A percentile compares a stretch with the other conserved stretches of the same genome.
These are phyloP conservation scores for Metschnikowia drakensbergensis DNA, from an alignment of 805 yeast species.

Conservation along the genomic window DNA sequence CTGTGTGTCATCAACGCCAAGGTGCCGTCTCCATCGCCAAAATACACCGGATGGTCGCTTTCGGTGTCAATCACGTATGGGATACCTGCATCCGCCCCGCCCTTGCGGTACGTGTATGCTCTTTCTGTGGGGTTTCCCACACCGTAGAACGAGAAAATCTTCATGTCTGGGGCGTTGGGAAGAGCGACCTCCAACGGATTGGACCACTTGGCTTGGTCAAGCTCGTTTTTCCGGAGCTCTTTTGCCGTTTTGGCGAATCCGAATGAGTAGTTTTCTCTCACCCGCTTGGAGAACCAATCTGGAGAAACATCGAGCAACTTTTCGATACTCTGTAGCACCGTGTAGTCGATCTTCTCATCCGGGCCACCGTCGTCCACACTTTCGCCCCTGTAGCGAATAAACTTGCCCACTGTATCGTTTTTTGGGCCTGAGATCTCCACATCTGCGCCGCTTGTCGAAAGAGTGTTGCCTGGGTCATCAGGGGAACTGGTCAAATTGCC, in stretches of 20 bases:
- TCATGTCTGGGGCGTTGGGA: slow-evolving; percentile 92
- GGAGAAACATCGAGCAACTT: slow-evolving; percentile 64
- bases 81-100: slow-evolving; percentile 49
- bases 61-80: slow-evolving; percentile 71
- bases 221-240: slow-evolving; percentile 62
- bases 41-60: slow-evolving; percentile 58
- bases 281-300: slow-evolving; percentile 66
- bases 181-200: slow-evolving; percentile 90
- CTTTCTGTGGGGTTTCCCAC: slow-evolving; percentile 97
- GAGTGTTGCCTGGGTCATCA: slow-evolving; percentile 52
- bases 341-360: slow-evolving; percentile 42
- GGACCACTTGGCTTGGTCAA: slow-evolving; percentile 80
- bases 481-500: slow-evolving; percentile 69
- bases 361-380: slow-evolving; percentile 20
- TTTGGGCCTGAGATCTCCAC: slow-evolving; percentile 20
- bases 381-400: slow-evolving; percentile 53
- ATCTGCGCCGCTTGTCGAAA: slow-evolving; percentile 16
- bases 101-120: slow-evolving; percentile 77
- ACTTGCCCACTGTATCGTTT: slow-evolving; percentile 61
- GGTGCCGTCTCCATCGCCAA: slow-evolving; percentile 96
- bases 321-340: slow-evolving; percentile 67
- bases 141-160: slow-evolving; percentile 86
- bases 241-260: slow-evolving; percentile 63
- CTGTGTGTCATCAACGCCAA: slow-evolving; percentile 81
- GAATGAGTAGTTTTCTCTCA: slow-evolving; percentile 66